phyloP scores from a whole-genome alignment of 108 stramenopile species.

The Nannochloropsis gaditana region DNA sequence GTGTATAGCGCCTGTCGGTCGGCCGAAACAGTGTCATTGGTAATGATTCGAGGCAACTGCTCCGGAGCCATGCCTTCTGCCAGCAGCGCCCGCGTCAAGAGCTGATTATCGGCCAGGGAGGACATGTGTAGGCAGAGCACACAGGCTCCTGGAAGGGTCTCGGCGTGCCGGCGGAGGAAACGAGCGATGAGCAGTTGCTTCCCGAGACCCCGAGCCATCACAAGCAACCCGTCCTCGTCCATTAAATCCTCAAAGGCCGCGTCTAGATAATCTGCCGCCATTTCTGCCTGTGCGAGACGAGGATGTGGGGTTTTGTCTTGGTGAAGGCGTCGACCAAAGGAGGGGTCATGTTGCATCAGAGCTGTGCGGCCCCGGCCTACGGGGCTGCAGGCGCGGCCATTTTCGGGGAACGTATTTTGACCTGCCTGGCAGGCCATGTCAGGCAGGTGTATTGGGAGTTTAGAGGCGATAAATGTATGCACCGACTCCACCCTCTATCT shows the following conservation, averaged over 20 bases:
- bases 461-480: not conserved
- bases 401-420: no score
- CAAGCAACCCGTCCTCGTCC: slow-evolving; percentile 77
- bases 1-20: slow-evolving; percentile 57
- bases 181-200: slow-evolving; percentile 58
- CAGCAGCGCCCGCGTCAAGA: slow-evolving; percentile 28
- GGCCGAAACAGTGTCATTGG: slow-evolving; percentile 27
- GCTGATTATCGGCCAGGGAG: not conserved
- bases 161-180: not conserved
- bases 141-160: not conserved
- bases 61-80: slow-evolving; percentile 38
- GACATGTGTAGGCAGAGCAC: slow-evolving; percentile 13
- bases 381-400: no score
- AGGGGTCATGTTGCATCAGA: no score
- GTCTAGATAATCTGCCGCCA: slow-evolving; percentile 10
- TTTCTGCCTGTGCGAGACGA: not conserved
- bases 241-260: slow-evolving; percentile 79
- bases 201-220: slow-evolving; percentile 81
- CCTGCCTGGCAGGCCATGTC: no score
- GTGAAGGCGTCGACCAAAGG: no score
- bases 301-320: not conserved
- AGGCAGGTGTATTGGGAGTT: not conserved
- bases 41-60: slow-evolving; percentile 22
- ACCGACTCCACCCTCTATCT: no score
- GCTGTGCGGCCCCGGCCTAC: no score